Conservation (phyloP, 176 grass and related monocot species). For the bread wheat (Triticum aestivum) region IWGSC_CS_RefSeq_v2.1 NC_057798.1:31496419-31496918, state of each 20-base stretch:
- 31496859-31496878: neutral
- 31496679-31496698: constrained; percentile 47
- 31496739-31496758: neutral
- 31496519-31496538: constrained; percentile 10
- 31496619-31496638: constrained; percentile 50
- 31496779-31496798: constrained; percentile 20
- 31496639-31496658: constrained; percentile 42
- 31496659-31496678: constrained; percentile 34
- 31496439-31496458: constrained; percentile 18
- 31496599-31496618: constrained; percentile 23
- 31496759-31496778: constrained; percentile 7
- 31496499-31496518: constrained; percentile 38
- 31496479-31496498: neutral
- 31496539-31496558: neutral
- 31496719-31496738: constrained; percentile 15
- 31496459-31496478: neutral
- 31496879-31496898: neutral
- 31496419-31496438: neutral
- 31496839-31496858: neutral
- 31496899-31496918: neutral
- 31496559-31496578: constrained; percentile 40
- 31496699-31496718: constrained; percentile 51
- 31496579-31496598: constrained; percentile 33
- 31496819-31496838: neutral
- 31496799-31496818: neutral